These are phyloP conservation scores for Clausena lansium DNA, from an alignment of 345 rosid species.

Conservation along the genomic window DNA sequence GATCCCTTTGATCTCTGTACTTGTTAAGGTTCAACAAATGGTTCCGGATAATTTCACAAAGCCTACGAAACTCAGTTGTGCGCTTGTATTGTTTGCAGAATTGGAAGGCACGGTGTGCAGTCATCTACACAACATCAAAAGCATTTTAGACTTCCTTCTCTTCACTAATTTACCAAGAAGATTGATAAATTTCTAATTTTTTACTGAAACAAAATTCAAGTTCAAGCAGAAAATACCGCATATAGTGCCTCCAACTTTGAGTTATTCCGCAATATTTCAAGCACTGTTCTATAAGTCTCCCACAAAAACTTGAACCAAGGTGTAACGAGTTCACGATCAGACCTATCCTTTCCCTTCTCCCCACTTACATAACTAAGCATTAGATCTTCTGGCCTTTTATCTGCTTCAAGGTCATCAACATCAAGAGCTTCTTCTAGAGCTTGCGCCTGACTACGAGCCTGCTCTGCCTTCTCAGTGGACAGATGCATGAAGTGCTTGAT, in stretches of 20 bases:
- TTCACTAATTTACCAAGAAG: neutral
- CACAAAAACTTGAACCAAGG: slow-evolving; percentile 99
- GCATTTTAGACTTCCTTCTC: neutral
- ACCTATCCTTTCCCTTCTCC: slow-evolving; percentile 98
- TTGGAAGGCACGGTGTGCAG: slow-evolving; percentile 96
- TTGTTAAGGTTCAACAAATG: slow-evolving; percentile 91
- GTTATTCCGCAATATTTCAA: slow-evolving; percentile 90
- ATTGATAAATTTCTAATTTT: neutral
- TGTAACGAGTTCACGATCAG: slow-evolving; percentile 94
- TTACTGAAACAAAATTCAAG: neutral
- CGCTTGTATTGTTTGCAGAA: slow-evolving; percentile 96
- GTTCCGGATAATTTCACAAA: slow-evolving; percentile 94
- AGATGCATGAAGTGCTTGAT: slow-evolving; percentile 95
- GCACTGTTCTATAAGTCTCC: slow-evolving; percentile 99
- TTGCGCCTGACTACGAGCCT: slow-evolving; percentile 89
- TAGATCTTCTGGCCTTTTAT: slow-evolving; percentile 91
- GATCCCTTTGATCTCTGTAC: slow-evolving; percentile 96
- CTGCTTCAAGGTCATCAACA: slow-evolving; percentile 99
- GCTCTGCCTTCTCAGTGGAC: slow-evolving; percentile 95
- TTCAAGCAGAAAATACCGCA: slow-evolving; percentile 60
- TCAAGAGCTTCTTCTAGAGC: slow-evolving; percentile 98
- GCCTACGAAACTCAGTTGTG: slow-evolving; percentile 90
- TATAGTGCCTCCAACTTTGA: slow-evolving; percentile 96
- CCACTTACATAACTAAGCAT: slow-evolving; percentile 99
- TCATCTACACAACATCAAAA: slow-evolving; percentile 59